Evolutionary conservation across 306 rosid genomes (phyloP), one percentile per base, ranked within the genome.

Genomic region (Dryas drummondii): DNA sequence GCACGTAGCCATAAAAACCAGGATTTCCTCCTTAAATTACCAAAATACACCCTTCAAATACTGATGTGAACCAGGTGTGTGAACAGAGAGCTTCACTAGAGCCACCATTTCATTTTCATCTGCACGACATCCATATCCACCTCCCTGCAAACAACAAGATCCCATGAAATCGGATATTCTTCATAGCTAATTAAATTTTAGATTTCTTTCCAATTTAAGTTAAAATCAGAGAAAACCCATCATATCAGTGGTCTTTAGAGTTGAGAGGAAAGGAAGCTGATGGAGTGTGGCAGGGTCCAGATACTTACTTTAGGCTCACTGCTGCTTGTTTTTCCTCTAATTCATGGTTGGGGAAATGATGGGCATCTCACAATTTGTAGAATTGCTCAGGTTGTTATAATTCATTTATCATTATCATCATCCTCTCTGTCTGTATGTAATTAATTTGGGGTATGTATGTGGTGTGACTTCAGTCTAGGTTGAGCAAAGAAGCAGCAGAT

Each of bases 311-410:
- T 84, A 66, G 16, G 83, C 9, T 72, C 68, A 5, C 54, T 83
- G 56, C 6, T 87, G 72, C 82, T 90, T 71, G 73, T 86, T 32
- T 71, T 86, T 73, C 92, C 90, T 59, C 77, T 65, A 1, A 66
- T 58, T 45, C 82, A 70, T 59, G 96, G 88, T 0, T 93, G 97
- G 98, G 93, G 98, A 51, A 72, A 66, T 1, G 93, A 89, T 12
- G 98, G 98, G 4, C 98, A 93, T 72, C 49, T 75, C 71, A 73
- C 84, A 40, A 46, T 85, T 61, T 93, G 98, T 54, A 86, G 73
- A 78, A 86, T 93, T 63, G 98, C 97, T 61, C 98, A 89, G 91
- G 97, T 86, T 44, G 27, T 51, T 69, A 49, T 7, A 46, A 37
- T 26, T 16, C 32, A 37, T 0, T 6, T 62, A 3, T 40, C 4